Conservation (phyloP, 345 rosid species). For the Cardamine resedifolia region DNA sequence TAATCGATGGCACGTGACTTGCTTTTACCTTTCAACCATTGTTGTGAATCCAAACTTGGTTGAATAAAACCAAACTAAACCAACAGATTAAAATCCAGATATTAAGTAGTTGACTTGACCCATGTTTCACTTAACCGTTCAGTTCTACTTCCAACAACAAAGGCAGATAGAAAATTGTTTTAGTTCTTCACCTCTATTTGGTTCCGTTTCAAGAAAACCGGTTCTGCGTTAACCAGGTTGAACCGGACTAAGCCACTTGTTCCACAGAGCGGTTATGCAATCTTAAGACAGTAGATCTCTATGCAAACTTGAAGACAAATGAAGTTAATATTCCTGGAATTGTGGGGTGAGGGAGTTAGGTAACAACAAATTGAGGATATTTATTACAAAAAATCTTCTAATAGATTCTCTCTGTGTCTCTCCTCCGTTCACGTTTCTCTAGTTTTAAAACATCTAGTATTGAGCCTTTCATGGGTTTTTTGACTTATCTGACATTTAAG, state of each 20-base stretch:
- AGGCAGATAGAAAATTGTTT: background rate
- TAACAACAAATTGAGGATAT: conserved; percentile 9
- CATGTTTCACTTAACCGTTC: background rate
- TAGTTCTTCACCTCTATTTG: background rate
- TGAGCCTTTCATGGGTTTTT: conserved; percentile 16
- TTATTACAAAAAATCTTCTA: conserved; percentile 25
- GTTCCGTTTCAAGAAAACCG: background rate
- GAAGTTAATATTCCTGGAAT: conserved; percentile 15
- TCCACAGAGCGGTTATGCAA: background rate
- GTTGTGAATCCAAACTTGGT: conserved; percentile 13
- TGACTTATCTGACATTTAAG: conserved; percentile 24
- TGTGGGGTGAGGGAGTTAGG: conserved; percentile 22
- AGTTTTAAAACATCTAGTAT: conserved; percentile 1
- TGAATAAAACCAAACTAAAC: conserved; percentile 4
- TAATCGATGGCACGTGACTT: conserved; percentile 1
- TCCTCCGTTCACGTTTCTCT: background rate
- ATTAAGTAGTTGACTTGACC: background rate
- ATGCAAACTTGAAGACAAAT: conserved; percentile 14
- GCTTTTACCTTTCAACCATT: background rate
- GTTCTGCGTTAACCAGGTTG: conserved; percentile 1
- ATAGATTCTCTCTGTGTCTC: conserved; percentile 15
- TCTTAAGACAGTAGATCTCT: conserved; percentile 14
- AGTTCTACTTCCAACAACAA: background rate
- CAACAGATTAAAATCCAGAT: conserved; percentile 3
- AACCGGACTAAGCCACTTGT: background rate